Evolutionary conservation across 83 land plant genomes (phyloP), one percentile per base, ranked within the genome.

Genomic region (Diphasiastrum complanatum): DNA sequence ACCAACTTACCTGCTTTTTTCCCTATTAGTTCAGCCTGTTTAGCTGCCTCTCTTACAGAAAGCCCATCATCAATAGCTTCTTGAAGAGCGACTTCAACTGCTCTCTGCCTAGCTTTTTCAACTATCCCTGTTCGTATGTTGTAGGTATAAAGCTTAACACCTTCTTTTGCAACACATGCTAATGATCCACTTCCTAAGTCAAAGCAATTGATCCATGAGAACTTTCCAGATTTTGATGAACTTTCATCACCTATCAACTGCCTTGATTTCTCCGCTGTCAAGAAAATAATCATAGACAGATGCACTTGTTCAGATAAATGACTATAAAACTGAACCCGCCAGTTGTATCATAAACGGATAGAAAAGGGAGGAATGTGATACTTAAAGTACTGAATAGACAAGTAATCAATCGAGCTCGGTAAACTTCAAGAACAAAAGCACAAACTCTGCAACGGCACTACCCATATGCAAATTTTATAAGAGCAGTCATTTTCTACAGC

Each of bases 101-200:
- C 81, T 35, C 33, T 66, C 28, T 79, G 66, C 70, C 91, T 75
- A 5, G 57, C 73, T 59, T 47, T 76, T 35, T 90, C 91, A n/a
- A 92, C 85, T 51, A 86, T 77, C 2, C 78, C 75, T 55, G 79
- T 45, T 52, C 91, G 71, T 27, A 92, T 62, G 74, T 70, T 92
- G 74, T 88, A 79, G 33, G 79, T 63, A 46, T 81, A 92, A 27
- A 85, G 85, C 51, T 88, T 88, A 1, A 78, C 75, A 27, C 87
- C 98, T 40, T 88, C 88, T 34, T 92, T 92, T 29, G 80, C 83
- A 1, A 25, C 48, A 61, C 96, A 92, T 5, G 98, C 83, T n/a
- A 88, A 23, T 5, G 82, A 57, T 31, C 98, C 98, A n/a, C 86
- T 66, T 1, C 82, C 74, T 77, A 83, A 65, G 69, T 92, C 98